These are phyloP conservation scores for Conoideocrella luteorostrata DNA, from an alignment of 2,329 filamentous ascomycete genomes.

Conservation along the genomic window DNA sequence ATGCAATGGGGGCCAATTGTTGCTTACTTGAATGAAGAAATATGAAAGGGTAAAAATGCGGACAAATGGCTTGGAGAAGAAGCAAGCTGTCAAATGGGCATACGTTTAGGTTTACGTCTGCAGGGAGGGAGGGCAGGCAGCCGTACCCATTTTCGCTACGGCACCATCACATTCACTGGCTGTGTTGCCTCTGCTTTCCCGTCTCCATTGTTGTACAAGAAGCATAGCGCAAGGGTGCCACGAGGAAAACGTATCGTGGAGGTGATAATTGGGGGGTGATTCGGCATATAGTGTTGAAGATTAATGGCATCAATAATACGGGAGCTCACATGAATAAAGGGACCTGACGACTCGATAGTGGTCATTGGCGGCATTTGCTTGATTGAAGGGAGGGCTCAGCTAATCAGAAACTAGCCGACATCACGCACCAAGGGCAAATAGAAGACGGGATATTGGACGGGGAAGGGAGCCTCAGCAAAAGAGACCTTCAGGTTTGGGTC, in stretches of 20 bases:
- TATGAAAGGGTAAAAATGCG: too few species aligned
- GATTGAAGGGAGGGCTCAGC: too few species aligned
- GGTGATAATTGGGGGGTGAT: too few species aligned
- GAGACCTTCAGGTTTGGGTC: background rate
- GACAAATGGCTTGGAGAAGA: too few species aligned
- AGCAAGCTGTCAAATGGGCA: background rate
- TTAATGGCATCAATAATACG: background rate
- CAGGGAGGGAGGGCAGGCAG: constrained; percentile 1
- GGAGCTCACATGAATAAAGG: background rate
- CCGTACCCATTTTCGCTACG: background rate
- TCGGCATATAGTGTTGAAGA: background rate
- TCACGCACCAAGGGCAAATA: too few species aligned
- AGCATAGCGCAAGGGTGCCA: constrained; percentile 14
- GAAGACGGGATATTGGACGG: too few species aligned
- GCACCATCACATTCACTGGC: background rate
- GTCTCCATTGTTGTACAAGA: constrained; percentile 7
- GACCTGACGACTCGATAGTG: constrained; percentile 1
- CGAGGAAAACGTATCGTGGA: constrained; percentile 11
- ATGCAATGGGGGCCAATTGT: too few species aligned
- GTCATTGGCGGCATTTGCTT: too few species aligned
- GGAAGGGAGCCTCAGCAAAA: too few species aligned
- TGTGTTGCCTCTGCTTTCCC: constrained; percentile 1
- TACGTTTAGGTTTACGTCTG: too few species aligned
- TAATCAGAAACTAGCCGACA: too few species aligned
- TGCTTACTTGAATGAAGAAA: too few species aligned